Evolutionary conservation across 805 yeast species (phyloP), one percentile per base, ranked within the genome.

Genomic region (Ogataea parapolymorpha): DNA sequence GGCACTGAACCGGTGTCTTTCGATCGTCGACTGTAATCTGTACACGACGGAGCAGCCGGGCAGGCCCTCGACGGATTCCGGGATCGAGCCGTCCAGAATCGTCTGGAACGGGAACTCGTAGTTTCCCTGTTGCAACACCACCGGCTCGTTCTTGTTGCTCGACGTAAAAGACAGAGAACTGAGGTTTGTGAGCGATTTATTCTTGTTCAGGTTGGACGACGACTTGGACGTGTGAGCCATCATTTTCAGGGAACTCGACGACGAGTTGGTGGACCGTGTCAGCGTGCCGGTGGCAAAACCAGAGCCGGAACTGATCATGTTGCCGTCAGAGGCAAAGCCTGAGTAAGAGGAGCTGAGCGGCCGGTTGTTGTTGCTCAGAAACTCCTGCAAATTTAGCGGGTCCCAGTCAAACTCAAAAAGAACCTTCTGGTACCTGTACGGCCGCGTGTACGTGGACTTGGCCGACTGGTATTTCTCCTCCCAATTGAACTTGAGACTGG

Each of bases 81-180:
- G 80, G 33, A 85, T 72, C 27, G 80, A 71, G 1, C 98, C 98
- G 0, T 96, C 96, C 16, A 91, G 58, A 17, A 89, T 72, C 0
- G 91, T 75, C 46, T 82, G 82, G 59, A 93, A 93, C 0, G 98
- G 97, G 53, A 93, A 78, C 56, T 85, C 95, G 58, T 91, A 89
- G 61, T 85, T 85, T 0, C 98, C 98, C 45, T 74, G 78, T 1
- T 70, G 71, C 41, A 85, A 59, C 5, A 71, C 63, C 45, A 74
- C 77, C 24, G 60, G 45, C 14, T 58, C 64, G 15, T 35, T 46
- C 36, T 50, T 48, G 32, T 43, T 12, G 8, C 43, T 14, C 12
- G 51, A 13, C 12, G 48, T 23, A 31, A 45, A 49, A 13, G 62
- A 45, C 13, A 56, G 31, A 3, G 58, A 42, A 6, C 58, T 51